A percentile compares a stretch with the other conserved stretches of the same genome.
Evolutionary conservation across 2,329 filamentous ascomycete species (phyloP).

Genomic region (Fusarium sp.): DNA sequence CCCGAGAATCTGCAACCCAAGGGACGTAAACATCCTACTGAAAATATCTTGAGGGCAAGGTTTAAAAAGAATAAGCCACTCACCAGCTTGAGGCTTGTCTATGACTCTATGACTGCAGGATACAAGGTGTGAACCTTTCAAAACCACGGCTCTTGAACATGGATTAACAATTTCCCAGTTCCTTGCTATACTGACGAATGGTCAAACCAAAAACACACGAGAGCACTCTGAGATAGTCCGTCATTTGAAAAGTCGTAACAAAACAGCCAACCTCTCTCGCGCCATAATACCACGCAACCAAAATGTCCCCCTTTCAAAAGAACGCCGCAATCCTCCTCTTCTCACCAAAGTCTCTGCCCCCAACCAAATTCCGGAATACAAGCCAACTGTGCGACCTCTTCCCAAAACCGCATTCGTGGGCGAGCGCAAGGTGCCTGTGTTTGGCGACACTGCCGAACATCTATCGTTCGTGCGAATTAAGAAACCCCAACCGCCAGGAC

Average conservation of each 20-base stretch:
- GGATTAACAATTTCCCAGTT: conserved; percentile 49
- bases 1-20: conserved; percentile 56
- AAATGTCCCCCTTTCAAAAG: conserved; percentile 23
- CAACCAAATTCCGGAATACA: conserved; percentile 60
- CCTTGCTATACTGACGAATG: conserved; percentile 56
- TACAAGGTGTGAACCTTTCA: conserved; percentile 65
- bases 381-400: conserved; percentile 59
- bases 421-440: conserved; percentile 63
- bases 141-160: neutral
- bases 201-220: conserved; percentile 52
- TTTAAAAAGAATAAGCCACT: conserved; percentile 72
- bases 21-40: conserved; percentile 59
- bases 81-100: conserved; percentile 69
- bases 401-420: conserved; percentile 59
- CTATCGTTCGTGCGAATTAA: conserved; percentile 74
- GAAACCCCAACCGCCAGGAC: conserved; percentile 71
- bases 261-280: conserved; percentile 40
- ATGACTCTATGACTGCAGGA: conserved; percentile 72
- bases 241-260: conserved; percentile 53
- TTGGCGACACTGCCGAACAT: conserved; percentile 64
- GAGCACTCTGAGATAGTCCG: conserved; percentile 57
- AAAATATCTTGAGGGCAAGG: conserved; percentile 68
- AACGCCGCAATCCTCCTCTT: conserved; percentile 42
- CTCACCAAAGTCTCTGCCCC: conserved; percentile 51
- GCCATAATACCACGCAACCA: conserved; percentile 15